These are phyloP conservation scores for Irpex sp. DNA, from an alignment of 1,284 basidiomycete species.

Conservation along the genomic window DNA sequence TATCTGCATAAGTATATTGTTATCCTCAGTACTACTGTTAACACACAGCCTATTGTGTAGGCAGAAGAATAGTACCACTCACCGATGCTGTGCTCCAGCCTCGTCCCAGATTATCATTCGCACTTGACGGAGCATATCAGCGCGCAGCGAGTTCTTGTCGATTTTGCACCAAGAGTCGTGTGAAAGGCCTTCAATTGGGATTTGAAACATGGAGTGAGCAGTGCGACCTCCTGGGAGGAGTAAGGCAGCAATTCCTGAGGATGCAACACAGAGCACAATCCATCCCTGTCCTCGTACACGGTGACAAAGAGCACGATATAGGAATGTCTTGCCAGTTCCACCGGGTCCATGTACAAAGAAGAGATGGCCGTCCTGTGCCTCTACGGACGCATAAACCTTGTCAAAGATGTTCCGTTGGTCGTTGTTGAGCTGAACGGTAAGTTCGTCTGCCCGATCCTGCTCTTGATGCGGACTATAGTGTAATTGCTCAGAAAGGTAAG, in stretches of 20 bases:
- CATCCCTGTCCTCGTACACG: background rate
- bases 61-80: too few species aligned
- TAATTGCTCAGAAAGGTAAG: background rate
- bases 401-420: background rate
- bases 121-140: conserved; percentile 26
- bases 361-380: background rate
- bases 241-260: background rate
- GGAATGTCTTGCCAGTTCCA: background rate
- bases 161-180: background rate
- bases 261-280: background rate
- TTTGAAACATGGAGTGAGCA: background rate
- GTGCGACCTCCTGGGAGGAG: background rate
- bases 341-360: background rate
- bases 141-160: background rate
- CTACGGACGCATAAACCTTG: background rate
- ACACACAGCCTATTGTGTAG: too few species aligned
- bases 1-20: too few species aligned
- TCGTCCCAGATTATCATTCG: conserved; percentile 10
- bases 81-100: too few species aligned
- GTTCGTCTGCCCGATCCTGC: background rate
- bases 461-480: background rate
- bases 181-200: background rate
- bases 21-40: too few species aligned
- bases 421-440: background rate
- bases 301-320: background rate